phyloP scores from a whole-genome alignment of 1,284 basidiomycete genomes.

The Leccinum subfulvum region DNA sequence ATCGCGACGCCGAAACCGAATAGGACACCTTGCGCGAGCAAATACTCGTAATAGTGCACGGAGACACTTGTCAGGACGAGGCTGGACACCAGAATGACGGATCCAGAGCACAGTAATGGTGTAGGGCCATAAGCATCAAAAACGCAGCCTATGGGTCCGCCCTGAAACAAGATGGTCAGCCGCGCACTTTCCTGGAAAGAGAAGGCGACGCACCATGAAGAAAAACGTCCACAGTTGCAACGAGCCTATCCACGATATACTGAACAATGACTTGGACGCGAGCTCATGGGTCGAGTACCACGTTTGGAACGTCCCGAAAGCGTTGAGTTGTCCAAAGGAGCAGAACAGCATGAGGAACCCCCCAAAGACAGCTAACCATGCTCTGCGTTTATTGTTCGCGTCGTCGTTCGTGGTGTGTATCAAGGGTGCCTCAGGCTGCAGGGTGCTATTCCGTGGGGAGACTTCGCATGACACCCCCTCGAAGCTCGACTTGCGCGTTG shows the following conservation, averaged over 20 bases:
- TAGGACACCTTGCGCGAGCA: conserved; percentile 58
- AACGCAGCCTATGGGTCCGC: conserved; percentile 46
- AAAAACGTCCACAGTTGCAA: conserved; percentile 46
- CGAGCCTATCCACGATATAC: conserved; percentile 50
- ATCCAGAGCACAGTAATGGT: conserved; percentile 44
- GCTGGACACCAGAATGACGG: conserved; percentile 41
- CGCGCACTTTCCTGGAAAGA: conserved; percentile 5
- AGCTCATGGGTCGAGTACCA: conserved; percentile 45
- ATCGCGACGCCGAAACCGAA: conserved; percentile 61
- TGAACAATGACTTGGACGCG: conserved; percentile 32
- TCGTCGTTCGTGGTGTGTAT: conserved; percentile 13
- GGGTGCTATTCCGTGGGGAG: conserved; percentile 27
- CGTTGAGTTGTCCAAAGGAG: conserved; percentile 33
- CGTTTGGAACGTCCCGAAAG: conserved; percentile 40
- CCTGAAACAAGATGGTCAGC: conserved; percentile 35
- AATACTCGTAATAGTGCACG: conserved; percentile 55
- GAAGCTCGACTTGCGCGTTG: conserved; percentile 23
- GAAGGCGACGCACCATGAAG: conserved; percentile 37
- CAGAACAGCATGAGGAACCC: conserved; percentile 37
- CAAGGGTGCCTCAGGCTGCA: conserved; percentile 22
- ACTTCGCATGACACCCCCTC: conserved; percentile 19
- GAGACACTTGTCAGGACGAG: conserved; percentile 55
- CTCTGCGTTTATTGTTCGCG: conserved; percentile 7
- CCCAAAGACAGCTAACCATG: conserved; percentile 32
- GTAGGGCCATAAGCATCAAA: conserved; percentile 55